phyloP scores from a whole-genome alignment of 2,329 filamentous ascomycete species.

The Teratosphaeria pseudoeucalypti region DNA sequence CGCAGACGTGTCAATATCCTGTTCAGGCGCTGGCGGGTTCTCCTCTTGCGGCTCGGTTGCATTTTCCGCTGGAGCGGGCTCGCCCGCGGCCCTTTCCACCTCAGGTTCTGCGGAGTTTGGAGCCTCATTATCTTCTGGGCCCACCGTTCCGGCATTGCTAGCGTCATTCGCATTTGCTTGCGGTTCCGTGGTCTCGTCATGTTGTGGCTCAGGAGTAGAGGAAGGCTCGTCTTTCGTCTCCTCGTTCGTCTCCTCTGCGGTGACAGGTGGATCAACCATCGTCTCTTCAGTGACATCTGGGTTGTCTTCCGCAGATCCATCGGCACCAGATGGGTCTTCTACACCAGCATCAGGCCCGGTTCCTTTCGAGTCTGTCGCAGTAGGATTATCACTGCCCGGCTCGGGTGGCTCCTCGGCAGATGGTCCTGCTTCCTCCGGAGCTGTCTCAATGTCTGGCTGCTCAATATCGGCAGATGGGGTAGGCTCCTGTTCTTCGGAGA shows the following conservation, averaged over 20 bases:
- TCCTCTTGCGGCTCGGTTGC: background rate
- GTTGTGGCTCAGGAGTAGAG: background rate
- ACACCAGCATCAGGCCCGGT: background rate
- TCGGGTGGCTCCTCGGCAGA: background rate
- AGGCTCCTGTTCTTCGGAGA: background rate
- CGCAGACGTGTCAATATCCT: background rate
- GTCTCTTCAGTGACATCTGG: background rate
- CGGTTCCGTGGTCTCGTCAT: background rate
- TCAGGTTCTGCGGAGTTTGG: background rate
- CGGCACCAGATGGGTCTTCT: background rate
- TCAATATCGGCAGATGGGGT: no score
- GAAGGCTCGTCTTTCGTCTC: background rate
- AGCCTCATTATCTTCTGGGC: background rate
- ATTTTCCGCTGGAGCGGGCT: background rate
- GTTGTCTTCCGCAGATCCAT: background rate
- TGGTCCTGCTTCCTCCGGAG: background rate
- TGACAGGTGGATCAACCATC: background rate
- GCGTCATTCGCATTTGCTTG: background rate
- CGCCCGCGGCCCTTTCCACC: background rate
- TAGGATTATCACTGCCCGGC: background rate
- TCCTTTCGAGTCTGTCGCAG: background rate
- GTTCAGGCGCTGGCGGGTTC: background rate
- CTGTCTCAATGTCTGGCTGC: background rate
- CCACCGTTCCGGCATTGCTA: background rate
- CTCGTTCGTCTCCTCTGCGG: background rate